Evolutionary conservation across 495 filamentous ascomycete genomes (phyloP), one percentile per base, ranked within the genome.

Genomic region (Cercophora samala): DNA sequence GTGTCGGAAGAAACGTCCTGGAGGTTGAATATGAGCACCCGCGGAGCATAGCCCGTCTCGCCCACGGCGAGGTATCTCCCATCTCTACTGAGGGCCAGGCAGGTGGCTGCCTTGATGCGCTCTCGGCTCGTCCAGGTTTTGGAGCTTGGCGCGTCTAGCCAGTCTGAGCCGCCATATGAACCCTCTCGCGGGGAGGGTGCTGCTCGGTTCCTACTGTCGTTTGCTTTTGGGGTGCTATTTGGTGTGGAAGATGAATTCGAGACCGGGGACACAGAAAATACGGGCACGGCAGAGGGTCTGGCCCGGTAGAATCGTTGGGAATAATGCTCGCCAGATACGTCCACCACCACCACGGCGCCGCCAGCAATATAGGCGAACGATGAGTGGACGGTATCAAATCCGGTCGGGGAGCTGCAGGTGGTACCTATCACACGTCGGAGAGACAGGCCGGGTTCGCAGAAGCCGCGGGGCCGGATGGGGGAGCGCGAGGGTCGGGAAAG

Each of bases 51-150:
- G 60, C 95, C 95, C 25, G 93, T 97, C 87, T 99, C 95, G 74
- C 95, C 95, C 32, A 97, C 89, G 25, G 96, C 95, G 53, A 99
- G 84, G 74, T 91, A 92, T 66, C 86, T 89, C 56, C 92, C 95
- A 84, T 97, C 92, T 4, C 88, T 90, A 76, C 93, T 97, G 64
- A 99, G 87, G 21, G 91, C 91, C 25, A 98, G 85, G 78, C 92
- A 96, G n/a, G 93, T 97, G 1, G 93, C 91, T n/a, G 94, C 92
- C 77, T 97, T 97, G 73, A 97, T 90, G 67, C 93, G 84, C 75
- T 97, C 93, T 69, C 91, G 86, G 29, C 91, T 93, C 6, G 90
- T 92, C 91, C 90, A 92, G 37, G 86, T 89, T 66, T 72, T 92
- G 55, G 83, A 84, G 66, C 81, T 83, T 21, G 87, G 83, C 32